Conservation (phyloP, 768 basidiomycete genomes). For the Pluteus cervinus region DNA sequence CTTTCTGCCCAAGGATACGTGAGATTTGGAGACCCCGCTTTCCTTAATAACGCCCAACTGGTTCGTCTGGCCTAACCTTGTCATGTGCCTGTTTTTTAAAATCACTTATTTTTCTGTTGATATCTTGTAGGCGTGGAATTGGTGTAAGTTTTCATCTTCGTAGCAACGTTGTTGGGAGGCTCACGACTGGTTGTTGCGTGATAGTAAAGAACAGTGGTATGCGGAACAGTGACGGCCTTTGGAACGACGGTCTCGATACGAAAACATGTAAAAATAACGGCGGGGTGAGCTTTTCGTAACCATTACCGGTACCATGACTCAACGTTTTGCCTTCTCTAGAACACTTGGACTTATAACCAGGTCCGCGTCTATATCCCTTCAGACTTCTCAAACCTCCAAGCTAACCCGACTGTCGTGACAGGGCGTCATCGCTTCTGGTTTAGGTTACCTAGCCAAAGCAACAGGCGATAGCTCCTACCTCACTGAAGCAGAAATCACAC, state of each 20-base stretch:
- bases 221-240: conserved; percentile 38
- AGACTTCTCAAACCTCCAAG: background rate
- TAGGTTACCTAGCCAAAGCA: conserved; percentile 38
- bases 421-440: conserved; percentile 51
- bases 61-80: no score
- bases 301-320: background rate
- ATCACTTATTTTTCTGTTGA: no score
- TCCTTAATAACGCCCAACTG: conserved; percentile 43
- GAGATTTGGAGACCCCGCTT: conserved; percentile 28
- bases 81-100: conserved; percentile 1
- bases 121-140: conserved; percentile 25
- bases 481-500: conserved; percentile 43
- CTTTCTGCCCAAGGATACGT: conserved; percentile 43
- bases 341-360: conserved; percentile 58
- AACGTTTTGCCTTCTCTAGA: conserved; percentile 21
- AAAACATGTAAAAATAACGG: conserved; percentile 36
- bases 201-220: conserved; percentile 38
- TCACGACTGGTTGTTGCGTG: conserved; percentile 1
- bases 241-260: conserved; percentile 37
- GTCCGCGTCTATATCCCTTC: conserved; percentile 17
- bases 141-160: conserved; percentile 22
- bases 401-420: no score
- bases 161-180: background rate
- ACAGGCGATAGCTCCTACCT: conserved; percentile 33
- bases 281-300: conserved; percentile 23